A percentile compares a stretch with the other conserved stretches of the same genome.
phyloP scores from a whole-genome alignment of 139 green algal species.

The Spirogloea muscicola region DNA sequence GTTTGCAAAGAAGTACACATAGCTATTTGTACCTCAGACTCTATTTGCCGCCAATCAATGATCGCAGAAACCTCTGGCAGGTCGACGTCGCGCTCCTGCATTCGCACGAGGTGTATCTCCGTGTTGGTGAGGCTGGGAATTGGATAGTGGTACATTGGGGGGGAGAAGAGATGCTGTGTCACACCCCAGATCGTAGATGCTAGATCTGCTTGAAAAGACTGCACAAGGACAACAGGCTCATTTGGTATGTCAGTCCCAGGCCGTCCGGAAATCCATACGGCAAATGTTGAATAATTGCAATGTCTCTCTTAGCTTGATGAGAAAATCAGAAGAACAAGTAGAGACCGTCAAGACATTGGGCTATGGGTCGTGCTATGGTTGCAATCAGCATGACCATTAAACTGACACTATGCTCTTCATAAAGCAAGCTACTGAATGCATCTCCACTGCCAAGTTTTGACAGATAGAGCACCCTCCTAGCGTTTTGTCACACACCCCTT shows the following conservation, averaged over 20 bases:
- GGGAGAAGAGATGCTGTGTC: neutral
- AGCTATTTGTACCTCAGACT: neutral
- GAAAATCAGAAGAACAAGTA: neutral
- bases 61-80: too few species aligned
- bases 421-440: neutral
- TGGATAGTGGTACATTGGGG: conserved; percentile 16
- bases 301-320: neutral
- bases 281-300: neutral
- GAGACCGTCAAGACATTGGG: neutral
- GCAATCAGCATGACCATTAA: neutral
- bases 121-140: neutral
- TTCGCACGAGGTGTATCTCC: conserved; percentile 17
- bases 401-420: neutral
- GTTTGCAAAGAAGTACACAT: neutral
- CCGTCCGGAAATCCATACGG: neutral
- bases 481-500: neutral
- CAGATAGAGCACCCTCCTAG: neutral
- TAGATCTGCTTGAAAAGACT: conserved; percentile 13
- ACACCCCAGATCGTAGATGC: neutral
- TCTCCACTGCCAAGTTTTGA: neutral
- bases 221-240: too few species aligned
- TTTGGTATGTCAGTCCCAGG: too few species aligned
- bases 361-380: neutral
- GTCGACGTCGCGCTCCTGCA: neutral
- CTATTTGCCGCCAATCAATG: neutral